Percentiles rank a stretch among this genome's conserved stretches.
phyloP scores from a whole-genome alignment of 2,329 filamentous ascomycete genomes.

The Didymella lethalis region DNA sequence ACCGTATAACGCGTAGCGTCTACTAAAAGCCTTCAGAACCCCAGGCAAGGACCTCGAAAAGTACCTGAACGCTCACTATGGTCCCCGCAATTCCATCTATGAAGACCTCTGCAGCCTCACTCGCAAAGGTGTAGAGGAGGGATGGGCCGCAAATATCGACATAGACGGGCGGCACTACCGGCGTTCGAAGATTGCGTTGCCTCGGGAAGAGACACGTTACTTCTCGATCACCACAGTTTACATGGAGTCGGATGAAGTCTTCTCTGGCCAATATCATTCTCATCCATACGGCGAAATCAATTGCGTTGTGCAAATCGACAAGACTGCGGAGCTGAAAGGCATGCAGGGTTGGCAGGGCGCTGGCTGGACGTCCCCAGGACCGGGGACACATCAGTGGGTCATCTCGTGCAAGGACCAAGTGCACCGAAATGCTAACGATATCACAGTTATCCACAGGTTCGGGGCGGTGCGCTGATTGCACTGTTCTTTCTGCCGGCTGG shows the following conservation, averaged over 20 bases:
- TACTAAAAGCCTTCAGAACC: conserved; percentile 33
- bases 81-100: conserved; percentile 48
- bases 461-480: conserved; percentile 60
- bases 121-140: conserved; percentile 48
- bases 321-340: conserved; percentile 60
- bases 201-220: conserved; percentile 57
- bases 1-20: not conserved
- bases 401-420: not conserved
- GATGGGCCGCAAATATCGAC: conserved; percentile 48
- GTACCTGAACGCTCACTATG: conserved; percentile 47
- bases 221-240: conserved; percentile 67
- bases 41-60: conserved; percentile 48
- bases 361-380: conserved; percentile 64
- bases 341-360: conserved; percentile 65
- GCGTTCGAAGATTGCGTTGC: conserved; percentile 56
- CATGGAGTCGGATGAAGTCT: conserved; percentile 61
- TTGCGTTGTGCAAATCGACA: conserved; percentile 61
- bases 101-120: conserved; percentile 48
- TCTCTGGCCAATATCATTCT: conserved; percentile 62
- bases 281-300: conserved; percentile 66
- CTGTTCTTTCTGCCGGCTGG: conserved; percentile 65
- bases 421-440: not conserved
- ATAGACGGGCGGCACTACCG: conserved; percentile 42
- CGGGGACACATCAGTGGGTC: conserved; percentile 62
- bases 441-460: conserved; percentile 58